Base-by-base conservation (phyloP, 2,329 filamentous ascomycete species). In the Massarina eburnea region DNA sequence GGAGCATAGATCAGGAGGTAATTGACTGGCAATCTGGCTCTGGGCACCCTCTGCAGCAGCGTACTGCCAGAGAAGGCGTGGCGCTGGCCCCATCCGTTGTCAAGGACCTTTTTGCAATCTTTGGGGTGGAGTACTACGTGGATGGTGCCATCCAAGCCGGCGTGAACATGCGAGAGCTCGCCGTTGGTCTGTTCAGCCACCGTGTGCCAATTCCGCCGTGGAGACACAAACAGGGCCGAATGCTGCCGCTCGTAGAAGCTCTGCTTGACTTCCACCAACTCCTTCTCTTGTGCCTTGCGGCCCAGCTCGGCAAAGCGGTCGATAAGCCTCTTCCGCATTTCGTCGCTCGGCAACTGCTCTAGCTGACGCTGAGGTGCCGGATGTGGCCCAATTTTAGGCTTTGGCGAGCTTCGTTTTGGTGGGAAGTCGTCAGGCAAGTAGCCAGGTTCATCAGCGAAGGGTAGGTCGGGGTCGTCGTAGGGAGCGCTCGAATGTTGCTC, bases 401-500 rank as follows among this genome's bases (percentile, higher is more conserved):
- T 50, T 8, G 42, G 18, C 18, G 52, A 51, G 24, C 15, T 20
- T 42, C 54, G 48, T 27, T 24, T 36, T 9, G 49, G 53, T 9
- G 55, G 55, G 39, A 56, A 56, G 19, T 24, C 38, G n/a, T 32
- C 29, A 9, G 48, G 46, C 8, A 58, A 45, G 35, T 46, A 53
- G 33, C 53, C 47, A 17, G 55, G 41, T 20, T 51, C 40, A 35
- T 54, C 27, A 18, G 49, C 51, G 26, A 47, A 48, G 36, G 49
- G 46, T 8, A 52, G 45, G 17, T 42, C 45, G 15, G 45, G 22
- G 40, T 63, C 52, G 17, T 49, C 27, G 41, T 64, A 67, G 1
- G 66, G 64, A 8, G 55, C 48, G 0, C 68, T 61, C 4, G 58
- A 60, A 4, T 64, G 50, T 2, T 59, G 59, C 50, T 76, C 73